Evolutionary conservation across 306 rosid genomes (phyloP), one percentile per base, ranked within the genome.

Genomic region (Vachellia pachyceras): DNA sequence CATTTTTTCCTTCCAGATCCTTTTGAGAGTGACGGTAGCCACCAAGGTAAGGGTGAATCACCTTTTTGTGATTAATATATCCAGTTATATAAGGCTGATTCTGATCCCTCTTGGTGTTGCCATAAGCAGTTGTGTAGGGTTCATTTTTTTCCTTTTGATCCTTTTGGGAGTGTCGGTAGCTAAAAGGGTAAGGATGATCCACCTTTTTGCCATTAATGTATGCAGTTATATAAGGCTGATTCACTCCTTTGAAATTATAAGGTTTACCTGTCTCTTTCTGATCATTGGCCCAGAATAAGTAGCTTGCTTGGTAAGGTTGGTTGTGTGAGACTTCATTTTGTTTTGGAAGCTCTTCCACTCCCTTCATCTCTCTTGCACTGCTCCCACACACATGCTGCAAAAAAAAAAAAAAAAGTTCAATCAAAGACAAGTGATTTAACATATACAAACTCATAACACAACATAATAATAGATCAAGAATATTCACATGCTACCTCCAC

Each of bases 341-440:
- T 42, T 82, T 40, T 1, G 46, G 13, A 17, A 47, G 79, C 33
- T 3, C 22, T n/a, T 20, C 1, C 41, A 50, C 75, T 37, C 13
- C 78, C 58, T 68, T 74, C 20, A 50, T 12, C 6, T 83, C 84
- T 78, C 79, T 67, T 0, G 68, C 83, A 57, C 18, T 3, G 20
- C 47, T 75, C 23, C 67, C 42, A 1, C 18, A 36, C 3, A 69
- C 83, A 70, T 42, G 54, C 84, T 82, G 39, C 80, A 67, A 74
- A 20, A 58, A 73, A 13, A 5, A 77, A 67, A 74, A 20, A 58
- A 73, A 13, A 5, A 77, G 22, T 20, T 75, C 10, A 41, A 10
- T 18, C 1, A 75, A 20, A 71, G 64, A 50, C 5, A 47, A 36
- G 20, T 3, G 0, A 13, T 39, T 47, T 35, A 17, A 37, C 18